Evolutionary conservation across 345 rosid species (phyloP).

Genomic region (Ceriops tagal): DNA sequence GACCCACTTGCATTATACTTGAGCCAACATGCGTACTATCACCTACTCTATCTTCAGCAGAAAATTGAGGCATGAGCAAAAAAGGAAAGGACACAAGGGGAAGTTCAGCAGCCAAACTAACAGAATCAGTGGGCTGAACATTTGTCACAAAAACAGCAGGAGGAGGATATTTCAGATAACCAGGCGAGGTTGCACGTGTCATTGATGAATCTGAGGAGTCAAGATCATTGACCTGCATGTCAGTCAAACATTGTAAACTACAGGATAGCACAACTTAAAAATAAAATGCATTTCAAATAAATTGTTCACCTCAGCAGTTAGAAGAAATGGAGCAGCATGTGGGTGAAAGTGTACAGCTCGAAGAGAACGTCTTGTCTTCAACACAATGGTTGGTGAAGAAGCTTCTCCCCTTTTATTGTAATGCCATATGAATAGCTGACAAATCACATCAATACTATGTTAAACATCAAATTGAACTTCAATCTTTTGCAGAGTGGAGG

Average conservation of each 20-base stretch:
- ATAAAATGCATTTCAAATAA: constrained; percentile 16
- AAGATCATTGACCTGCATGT: constrained; percentile 75
- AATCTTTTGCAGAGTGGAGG: background rate
- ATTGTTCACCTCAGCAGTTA: constrained; percentile 65
- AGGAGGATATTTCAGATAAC: constrained; percentile 60
- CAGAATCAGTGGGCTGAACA: constrained; percentile 42
- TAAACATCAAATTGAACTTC: background rate
- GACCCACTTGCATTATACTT: constrained; percentile 37
- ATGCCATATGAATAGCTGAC: constrained; percentile 67
- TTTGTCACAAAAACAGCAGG: constrained; percentile 57
- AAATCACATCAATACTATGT: constrained; percentile 18
- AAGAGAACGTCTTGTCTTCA: constrained; percentile 66
- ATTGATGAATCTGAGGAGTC: constrained; percentile 65
- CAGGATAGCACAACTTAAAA: constrained; percentile 16
- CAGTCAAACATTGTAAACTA: constrained; percentile 34
- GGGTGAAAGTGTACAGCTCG: constrained; percentile 83
- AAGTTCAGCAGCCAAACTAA: constrained; percentile 48
- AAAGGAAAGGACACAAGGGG: constrained; percentile 51
- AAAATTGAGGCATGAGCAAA: constrained; percentile 46
- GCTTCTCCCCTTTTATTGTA: constrained; percentile 61
- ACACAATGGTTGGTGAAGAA: constrained; percentile 51
- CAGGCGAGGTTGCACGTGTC: constrained; percentile 62
- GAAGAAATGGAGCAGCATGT: constrained; percentile 64
- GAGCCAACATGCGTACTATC: constrained; percentile 35
- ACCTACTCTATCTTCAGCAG: constrained; percentile 43